Conservation (phyloP, 441 rosid genomes). For the Manihot esculenta region DNA sequence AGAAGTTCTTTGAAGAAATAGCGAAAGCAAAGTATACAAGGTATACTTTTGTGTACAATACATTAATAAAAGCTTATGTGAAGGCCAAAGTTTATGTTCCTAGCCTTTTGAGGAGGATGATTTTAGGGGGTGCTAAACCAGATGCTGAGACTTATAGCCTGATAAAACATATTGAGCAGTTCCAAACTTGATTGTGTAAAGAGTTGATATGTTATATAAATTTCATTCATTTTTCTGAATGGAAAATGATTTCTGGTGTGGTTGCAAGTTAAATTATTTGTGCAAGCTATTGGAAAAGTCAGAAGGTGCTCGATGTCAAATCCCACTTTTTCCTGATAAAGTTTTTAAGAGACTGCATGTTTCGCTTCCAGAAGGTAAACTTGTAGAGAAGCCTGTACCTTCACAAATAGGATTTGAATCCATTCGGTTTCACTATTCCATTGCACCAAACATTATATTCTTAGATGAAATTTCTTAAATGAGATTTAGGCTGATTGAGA, state of each 20-base stretch:
- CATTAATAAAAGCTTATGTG: slow-evolving; percentile 73
- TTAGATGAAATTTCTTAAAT: no score
- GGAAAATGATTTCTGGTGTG: not conserved
- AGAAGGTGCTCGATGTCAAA: not conserved
- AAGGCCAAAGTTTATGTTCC: slow-evolving; percentile 66
- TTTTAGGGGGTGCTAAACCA: slow-evolving; percentile 83
- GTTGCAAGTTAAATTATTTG: not conserved
- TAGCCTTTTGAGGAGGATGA: slow-evolving; percentile 77
- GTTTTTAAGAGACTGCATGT: not conserved
- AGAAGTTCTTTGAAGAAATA: slow-evolving; percentile 69
- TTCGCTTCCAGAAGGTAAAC: no score
- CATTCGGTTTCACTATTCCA: no score
- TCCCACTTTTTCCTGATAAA: not conserved
- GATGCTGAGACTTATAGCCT: slow-evolving; percentile 89
- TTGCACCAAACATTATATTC: no score
- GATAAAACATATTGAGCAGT: slow-evolving; percentile 65
- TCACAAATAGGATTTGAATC: no score
- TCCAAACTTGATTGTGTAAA: slow-evolving; percentile 29
- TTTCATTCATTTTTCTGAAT: slow-evolving; percentile 18
- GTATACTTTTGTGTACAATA: slow-evolving; percentile 71
- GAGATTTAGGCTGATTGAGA: no score
- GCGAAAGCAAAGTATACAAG: slow-evolving; percentile 58
- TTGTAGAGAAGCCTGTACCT: no score
- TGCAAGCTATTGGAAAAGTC: not conserved
- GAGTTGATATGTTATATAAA: slow-evolving; percentile 8